These are phyloP conservation scores for Rhizoctonia solani DNA, from an alignment of 1,284 basidiomycete species.

Conservation along the genomic window DNA sequence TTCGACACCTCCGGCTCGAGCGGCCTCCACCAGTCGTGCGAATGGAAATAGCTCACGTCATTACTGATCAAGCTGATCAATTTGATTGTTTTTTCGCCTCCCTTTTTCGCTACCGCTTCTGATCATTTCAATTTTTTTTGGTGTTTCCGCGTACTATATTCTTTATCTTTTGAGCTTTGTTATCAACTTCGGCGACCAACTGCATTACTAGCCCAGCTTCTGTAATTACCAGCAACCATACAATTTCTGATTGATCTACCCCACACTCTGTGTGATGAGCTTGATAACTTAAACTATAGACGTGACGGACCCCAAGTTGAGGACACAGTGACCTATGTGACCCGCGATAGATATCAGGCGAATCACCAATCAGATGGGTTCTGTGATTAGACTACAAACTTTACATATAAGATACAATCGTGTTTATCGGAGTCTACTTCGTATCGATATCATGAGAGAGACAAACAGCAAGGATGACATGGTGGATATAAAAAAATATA, in stretches of 20 bases:
- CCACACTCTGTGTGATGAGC: constrained; percentile 10
- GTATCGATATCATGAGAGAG: constrained; percentile 4
- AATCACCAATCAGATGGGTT: not conserved
- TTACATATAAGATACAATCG: constrained; percentile 29
- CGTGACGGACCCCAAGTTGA: too few relatives aligned
- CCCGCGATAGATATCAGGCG: too few relatives aligned
- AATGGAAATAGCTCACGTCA: constrained; percentile 28
- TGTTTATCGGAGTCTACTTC: constrained; percentile 5
- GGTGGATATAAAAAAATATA: constrained; percentile 9
- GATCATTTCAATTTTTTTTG: constrained; percentile 14
- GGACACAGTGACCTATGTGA: too few relatives aligned
- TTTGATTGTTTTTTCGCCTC: not conserved
- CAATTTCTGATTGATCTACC: constrained; percentile 27
- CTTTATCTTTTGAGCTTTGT: constrained; percentile 19
- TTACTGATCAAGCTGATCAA: constrained; percentile 5
- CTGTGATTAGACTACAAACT: constrained; percentile 15
- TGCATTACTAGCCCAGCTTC: constrained; percentile 33
- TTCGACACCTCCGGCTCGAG: constrained; percentile 29
- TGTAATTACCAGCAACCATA: constrained; percentile 28
- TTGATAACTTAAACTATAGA: constrained; percentile 5
- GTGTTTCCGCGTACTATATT: constrained; percentile 24
- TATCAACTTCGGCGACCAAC: constrained; percentile 31
- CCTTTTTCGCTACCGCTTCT: not conserved
- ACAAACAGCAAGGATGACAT: constrained; percentile 11
- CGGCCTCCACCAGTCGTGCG: constrained; percentile 14